phyloP scores from a whole-genome alignment of 2,329 filamentous ascomycete genomes.

The Fusarium dimerum region DNA sequence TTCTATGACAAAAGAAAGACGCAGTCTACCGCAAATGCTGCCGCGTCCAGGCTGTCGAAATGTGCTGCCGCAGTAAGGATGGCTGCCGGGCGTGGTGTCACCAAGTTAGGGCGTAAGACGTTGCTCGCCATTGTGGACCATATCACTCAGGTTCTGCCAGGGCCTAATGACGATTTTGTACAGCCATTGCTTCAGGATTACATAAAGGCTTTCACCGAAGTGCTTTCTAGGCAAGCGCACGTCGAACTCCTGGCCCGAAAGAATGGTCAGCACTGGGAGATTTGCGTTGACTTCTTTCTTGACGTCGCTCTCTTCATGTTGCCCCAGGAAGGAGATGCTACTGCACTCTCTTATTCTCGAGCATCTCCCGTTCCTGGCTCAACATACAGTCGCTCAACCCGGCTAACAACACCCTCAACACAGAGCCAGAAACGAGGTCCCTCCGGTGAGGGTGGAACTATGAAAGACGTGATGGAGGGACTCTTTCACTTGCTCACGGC shows the following conservation, averaged over 20 bases:
- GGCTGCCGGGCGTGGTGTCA: slow-evolving; percentile 68
- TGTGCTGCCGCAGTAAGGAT: slow-evolving; percentile 73
- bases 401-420: slow-evolving; percentile 31
- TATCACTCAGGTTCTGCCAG: slow-evolving; percentile 72
- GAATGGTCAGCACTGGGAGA: slow-evolving; percentile 64
- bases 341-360: slow-evolving; percentile 36
- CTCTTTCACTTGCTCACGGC: slow-evolving; percentile 64
- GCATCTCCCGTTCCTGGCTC: slow-evolving; percentile 49
- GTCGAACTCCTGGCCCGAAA: slow-evolving; percentile 72
- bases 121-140: slow-evolving; percentile 79
- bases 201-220: slow-evolving; percentile 68
- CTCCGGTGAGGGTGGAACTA: slow-evolving; percentile 33
- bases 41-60: slow-evolving; percentile 61
- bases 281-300: slow-evolving; percentile 70
- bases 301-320: slow-evolving; percentile 56
- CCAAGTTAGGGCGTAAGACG: slow-evolving; percentile 72
- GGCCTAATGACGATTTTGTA: slow-evolving; percentile 61
- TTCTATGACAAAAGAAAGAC: slow-evolving; percentile 59
- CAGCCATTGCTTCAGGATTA: slow-evolving; percentile 75
- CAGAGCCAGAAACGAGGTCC: slow-evolving; percentile 32
- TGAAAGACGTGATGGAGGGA: slow-evolving; percentile 56
- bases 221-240: slow-evolving; percentile 74
- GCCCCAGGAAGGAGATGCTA: slow-evolving; percentile 41
- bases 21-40: slow-evolving; percentile 45
- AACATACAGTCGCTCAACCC: slow-evolving; percentile 29